Evolutionary conservation across 371 early-diverging fungal species (phyloP).

Genomic region (Mucor mucedo): DNA sequence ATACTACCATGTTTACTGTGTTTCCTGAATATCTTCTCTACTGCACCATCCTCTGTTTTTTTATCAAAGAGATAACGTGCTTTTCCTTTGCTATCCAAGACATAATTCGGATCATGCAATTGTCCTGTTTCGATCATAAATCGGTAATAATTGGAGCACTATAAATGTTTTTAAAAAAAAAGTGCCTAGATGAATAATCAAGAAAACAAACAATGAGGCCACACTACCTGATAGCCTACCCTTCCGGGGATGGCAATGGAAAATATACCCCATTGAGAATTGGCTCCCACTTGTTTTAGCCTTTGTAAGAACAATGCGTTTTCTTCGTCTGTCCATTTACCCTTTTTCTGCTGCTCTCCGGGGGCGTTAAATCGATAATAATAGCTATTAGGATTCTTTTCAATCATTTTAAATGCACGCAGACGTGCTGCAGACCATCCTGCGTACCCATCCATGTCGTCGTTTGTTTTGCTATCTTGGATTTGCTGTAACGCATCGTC

Average conservation of each 20-base stretch:
- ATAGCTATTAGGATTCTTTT: constrained; percentile 90
- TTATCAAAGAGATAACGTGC: constrained; percentile 85
- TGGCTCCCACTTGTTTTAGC: constrained; percentile 82
- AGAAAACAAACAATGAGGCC: neutral
- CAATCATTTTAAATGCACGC: constrained; percentile 85
- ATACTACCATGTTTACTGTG: constrained; percentile 56
- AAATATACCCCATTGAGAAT: constrained; percentile 94
- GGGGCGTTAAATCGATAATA: constrained; percentile 97
- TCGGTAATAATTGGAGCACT: constrained; percentile 95
- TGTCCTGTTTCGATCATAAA: constrained; percentile 80
- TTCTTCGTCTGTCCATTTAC: constrained; percentile 85
- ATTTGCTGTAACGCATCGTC: constrained; percentile 89
- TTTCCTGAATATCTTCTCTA: constrained; percentile 76
- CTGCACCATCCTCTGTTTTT: constrained; percentile 75
- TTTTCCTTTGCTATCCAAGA: constrained; percentile 83
- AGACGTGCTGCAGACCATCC: constrained; percentile 93
- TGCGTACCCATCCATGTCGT: constrained; percentile 72
- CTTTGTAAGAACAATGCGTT: constrained; percentile 79
- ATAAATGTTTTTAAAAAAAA: neutral
- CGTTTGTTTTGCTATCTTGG: constrained; percentile 59
- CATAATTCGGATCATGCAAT: constrained; percentile 86
- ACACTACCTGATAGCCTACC: constrained; percentile 89
- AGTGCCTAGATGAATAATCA: neutral
- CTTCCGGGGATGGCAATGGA: constrained; percentile 92
- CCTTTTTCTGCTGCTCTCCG: constrained; percentile 89